phyloP scores from a whole-genome alignment of 495 filamentous ascomycete species.

The Penicillium antarcticum region DNA sequence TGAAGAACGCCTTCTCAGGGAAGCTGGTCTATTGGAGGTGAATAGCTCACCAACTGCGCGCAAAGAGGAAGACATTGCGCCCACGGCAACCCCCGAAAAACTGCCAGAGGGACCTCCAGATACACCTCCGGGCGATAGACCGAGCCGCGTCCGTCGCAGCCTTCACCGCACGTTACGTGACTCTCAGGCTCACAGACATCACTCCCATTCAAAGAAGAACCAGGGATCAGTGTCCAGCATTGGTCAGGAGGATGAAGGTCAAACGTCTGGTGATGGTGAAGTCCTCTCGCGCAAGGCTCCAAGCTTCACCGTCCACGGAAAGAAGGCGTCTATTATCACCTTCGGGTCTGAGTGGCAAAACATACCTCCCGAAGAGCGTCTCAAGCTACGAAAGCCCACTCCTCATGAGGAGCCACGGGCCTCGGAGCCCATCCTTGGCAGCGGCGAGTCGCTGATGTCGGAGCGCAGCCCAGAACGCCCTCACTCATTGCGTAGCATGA shows the following conservation, averaged over 20 bases:
- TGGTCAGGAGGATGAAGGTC: conserved; percentile 57
- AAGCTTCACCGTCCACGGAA: conserved; percentile 94
- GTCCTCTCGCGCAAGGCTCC: conserved; percentile 72
- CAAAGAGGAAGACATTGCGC: conserved; percentile 33
- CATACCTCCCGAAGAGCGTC: conserved; percentile 73
- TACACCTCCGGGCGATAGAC: conserved; percentile 30
- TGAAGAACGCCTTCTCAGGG: conserved; percentile 49
- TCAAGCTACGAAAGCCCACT: conserved; percentile 54
- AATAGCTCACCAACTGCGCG: conserved; percentile 35
- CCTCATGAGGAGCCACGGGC: conserved; percentile 42
- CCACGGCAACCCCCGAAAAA: conserved; percentile 34
- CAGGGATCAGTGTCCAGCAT: conserved; percentile 66
- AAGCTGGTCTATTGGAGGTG: conserved; percentile 44
- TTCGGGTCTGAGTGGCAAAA: conserved; percentile 89
- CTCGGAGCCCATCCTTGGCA: conserved; percentile 37
- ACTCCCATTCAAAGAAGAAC: conserved; percentile 65
- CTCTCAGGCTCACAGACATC: conserved; percentile 62
- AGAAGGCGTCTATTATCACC: conserved; percentile 94
- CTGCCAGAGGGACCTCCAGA: conserved; percentile 36
- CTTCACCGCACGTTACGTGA: conserved; percentile 94
- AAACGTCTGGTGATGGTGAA: conserved; percentile 48
- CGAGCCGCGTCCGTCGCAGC: conserved; percentile 71
- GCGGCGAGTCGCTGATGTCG: conserved; percentile 29
- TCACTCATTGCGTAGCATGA: conserved; percentile 36
- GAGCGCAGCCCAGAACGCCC: conserved; percentile 25